Evolutionary conservation across 495 filamentous ascomycete genomes (phyloP), one percentile per base, ranked within the genome.

Genomic region (Penicillium robsamsonii): DNA sequence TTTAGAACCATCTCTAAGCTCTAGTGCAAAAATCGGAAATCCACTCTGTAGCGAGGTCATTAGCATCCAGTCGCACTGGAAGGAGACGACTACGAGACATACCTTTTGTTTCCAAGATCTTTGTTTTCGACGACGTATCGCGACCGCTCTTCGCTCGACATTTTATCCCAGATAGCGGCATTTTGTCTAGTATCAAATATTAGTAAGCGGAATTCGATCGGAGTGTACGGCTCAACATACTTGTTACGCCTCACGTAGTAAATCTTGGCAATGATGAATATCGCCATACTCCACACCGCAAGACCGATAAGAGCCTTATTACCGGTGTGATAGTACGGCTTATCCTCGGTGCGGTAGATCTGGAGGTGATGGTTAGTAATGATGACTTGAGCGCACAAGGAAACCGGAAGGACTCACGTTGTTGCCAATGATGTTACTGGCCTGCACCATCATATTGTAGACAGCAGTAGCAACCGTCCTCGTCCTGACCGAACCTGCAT

Each of bases 401-500:
- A 4, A 10, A 29, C 30, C 30, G 22, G 20, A 7, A 22, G 27
- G 15, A 75, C 75, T 65, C 62, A 83, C 81, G 62, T 89, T 88
- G 38, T 80, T 81, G 2, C 73, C 65, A 51, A 88, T 81, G 47
- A 90, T 85, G 17, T 75, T 84, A 29, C 78, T 78, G 0, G 79
- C 74, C 65, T 92, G 87, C 2, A 91, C 85, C 38, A 71, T 78
- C 87, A 92, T 90, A 71, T 91, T 91, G 67, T 92, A 92, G 13
- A 89, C 15, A 0, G 78, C 76, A 29, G 81, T 79, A 4, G 79
- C 79, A 17, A 91, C 83, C 5, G 86, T 84, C 4, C 87, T 65
- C 0, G 87, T 88, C 1, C 86, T 71, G 12, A 90, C 87, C 0
- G 81, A 81, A n/a, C 86, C 86, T 4, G 84, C 79, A 64, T 89